These are phyloP conservation scores for Pythium dissimile DNA, from an alignment of 352 stramenopile species.

Conservation along the genomic window DNA sequence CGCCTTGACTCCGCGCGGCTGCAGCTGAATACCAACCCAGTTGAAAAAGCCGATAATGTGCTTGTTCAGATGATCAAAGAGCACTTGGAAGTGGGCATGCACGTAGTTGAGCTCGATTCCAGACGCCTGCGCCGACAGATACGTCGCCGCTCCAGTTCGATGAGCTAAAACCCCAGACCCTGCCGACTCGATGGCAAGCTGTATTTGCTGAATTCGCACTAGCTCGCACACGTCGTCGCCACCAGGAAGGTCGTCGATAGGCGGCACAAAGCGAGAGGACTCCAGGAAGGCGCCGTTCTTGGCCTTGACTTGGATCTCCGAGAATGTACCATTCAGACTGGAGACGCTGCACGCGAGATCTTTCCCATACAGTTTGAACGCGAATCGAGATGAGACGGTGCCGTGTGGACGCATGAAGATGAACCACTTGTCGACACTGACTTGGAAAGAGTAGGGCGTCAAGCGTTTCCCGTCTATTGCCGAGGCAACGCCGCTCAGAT, in stretches of 20 bases:
- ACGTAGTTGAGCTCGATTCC: constrained; percentile 61
- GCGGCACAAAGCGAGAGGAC: constrained; percentile 35
- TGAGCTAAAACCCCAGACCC: constrained; percentile 42
- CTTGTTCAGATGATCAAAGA: constrained; percentile 51
- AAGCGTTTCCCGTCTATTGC: neutral
- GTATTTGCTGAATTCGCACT: constrained; percentile 29
- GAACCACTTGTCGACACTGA: constrained; percentile 51
- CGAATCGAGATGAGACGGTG: constrained; percentile 35
- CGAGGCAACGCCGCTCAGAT: neutral
- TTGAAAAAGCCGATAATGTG: constrained; percentile 64
- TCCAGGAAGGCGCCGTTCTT: constrained; percentile 37
- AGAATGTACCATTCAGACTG: constrained; percentile 31
- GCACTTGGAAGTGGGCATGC: constrained; percentile 36
- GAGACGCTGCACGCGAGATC: constrained; percentile 39
- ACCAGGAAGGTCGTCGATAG: neutral
- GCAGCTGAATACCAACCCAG: constrained; percentile 51
- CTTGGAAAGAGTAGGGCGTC: constrained; percentile 32
- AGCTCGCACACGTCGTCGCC: constrained; percentile 45
- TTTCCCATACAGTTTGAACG: constrained; percentile 37
- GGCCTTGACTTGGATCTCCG: constrained; percentile 29
- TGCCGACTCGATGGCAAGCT: constrained; percentile 35
- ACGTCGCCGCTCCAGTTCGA: constrained; percentile 37
- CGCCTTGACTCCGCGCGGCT: constrained; percentile 26
- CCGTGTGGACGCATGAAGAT: constrained; percentile 50
- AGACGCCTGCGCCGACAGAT: constrained; percentile 38